Evolutionary conservation across 2,329 filamentous ascomycete genomes (phyloP).

Genomic region (Venturia nashicola): DNA sequence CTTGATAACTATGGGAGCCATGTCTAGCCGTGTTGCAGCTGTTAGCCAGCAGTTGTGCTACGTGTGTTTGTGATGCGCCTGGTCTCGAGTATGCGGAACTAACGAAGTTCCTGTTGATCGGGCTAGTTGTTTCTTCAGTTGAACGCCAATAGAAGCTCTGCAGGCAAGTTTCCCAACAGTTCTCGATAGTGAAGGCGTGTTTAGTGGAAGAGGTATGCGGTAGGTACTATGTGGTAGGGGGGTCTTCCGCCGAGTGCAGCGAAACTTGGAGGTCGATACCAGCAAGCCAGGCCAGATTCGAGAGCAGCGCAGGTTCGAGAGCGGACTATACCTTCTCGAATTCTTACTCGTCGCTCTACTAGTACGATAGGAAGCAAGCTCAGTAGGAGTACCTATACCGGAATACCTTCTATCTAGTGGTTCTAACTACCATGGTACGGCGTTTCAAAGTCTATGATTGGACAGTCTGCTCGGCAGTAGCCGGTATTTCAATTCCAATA

Average conservation of each 20-base stretch:
- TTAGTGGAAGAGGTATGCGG: background rate
- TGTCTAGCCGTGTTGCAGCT: background rate
- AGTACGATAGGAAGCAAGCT: no score
- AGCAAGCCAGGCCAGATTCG: no score
- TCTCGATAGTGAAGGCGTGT: background rate
- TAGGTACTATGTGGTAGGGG: background rate
- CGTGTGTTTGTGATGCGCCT: background rate
- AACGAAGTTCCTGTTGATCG: background rate
- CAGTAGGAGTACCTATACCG: no score
- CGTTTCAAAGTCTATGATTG: background rate
- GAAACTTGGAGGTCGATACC: background rate
- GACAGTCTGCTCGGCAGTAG: background rate
- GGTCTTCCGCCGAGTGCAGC: background rate
- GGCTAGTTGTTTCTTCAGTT: background rate
- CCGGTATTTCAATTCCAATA: background rate
- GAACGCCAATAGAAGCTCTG: background rate
- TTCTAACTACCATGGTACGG: no score
- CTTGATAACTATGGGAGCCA: constrained; percentile 3
- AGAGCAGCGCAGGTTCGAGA: no score
- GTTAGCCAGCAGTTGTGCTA: background rate
- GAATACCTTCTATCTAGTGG: no score
- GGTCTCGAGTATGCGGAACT: background rate
- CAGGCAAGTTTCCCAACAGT: background rate
- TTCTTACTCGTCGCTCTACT: no score
- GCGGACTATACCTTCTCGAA: no score